Evolutionary conservation across 768 basidiomycete genomes (phyloP).

Genomic region (Candolleomyces eurysporus): DNA sequence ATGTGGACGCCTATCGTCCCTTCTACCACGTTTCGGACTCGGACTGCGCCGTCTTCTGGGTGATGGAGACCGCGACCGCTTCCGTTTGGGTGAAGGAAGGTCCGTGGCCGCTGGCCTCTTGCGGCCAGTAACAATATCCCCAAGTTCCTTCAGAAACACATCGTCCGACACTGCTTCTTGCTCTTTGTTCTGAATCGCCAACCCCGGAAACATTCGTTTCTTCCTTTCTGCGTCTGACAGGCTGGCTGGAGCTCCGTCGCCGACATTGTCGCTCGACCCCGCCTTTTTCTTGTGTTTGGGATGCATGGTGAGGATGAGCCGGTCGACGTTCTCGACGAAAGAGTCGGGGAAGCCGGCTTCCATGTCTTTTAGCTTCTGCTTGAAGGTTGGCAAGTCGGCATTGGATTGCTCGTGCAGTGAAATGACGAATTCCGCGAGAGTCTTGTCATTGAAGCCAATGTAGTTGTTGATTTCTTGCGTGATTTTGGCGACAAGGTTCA

Average conservation of each 20-base stretch:
- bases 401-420: constrained; percentile 82
- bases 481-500: constrained; percentile 89
- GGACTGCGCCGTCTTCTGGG: constrained; percentile 49
- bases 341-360: constrained; percentile 88
- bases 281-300: constrained; percentile 87
- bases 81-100: constrained; percentile 49
- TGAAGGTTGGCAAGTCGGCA: constrained; percentile 73
- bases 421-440: constrained; percentile 93
- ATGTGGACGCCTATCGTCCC: constrained; percentile 19
- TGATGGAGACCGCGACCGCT: constrained; percentile 59
- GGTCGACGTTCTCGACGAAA: constrained; percentile 90
- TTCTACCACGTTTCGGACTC: constrained; percentile 30
- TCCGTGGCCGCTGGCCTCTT: constrained; percentile 30
- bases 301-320: constrained; percentile 91
- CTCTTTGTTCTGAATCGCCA: constrained; percentile 78
- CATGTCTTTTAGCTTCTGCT: constrained; percentile 68
- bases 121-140: constrained; percentile 82
- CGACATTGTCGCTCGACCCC: constrained; percentile 36
- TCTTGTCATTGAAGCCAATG: constrained; percentile 82
- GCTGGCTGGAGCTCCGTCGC: constrained; percentile 32
- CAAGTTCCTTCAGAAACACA: constrained; percentile 82
- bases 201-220: constrained; percentile 86
- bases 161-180: constrained; percentile 65
- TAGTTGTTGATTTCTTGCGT: constrained; percentile 93
- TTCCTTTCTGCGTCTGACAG: constrained; percentile 70